These are phyloP conservation scores for Schwanniomyces etchellsii DNA, from an alignment of 1,139 yeast species.

Conservation along the genomic window DNA sequence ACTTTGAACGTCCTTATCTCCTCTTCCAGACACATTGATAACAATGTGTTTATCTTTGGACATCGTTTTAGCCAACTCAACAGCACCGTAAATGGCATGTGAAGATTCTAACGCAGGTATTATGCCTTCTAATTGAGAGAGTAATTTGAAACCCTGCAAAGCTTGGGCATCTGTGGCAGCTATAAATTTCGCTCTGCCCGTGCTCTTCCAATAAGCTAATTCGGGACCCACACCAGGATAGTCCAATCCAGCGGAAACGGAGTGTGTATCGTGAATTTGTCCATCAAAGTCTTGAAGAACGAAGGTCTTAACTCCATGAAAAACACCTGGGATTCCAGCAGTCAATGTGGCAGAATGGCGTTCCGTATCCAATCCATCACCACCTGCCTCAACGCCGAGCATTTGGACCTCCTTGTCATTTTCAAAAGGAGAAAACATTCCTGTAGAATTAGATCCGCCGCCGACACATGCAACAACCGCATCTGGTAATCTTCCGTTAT, in stretches of 20 bases:
- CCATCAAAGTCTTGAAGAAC: constrained; percentile 90
- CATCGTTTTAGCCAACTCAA: constrained; percentile 83
- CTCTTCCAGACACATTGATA: constrained; percentile 93
- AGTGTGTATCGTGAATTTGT: constrained; percentile 95
- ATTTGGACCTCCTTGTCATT: constrained; percentile 70
- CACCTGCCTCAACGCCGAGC: constrained; percentile 98
- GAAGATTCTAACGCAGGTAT: constrained; percentile 98
- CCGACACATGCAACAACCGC: constrained; percentile 98
- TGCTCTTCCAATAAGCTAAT: constrained; percentile 89
- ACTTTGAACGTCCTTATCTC: constrained; percentile 97
- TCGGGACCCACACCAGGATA: constrained; percentile 99
- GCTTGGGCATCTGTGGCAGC: constrained; percentile 97
- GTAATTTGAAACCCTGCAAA: constrained; percentile 76
- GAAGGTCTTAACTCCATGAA: constrained; percentile 95
- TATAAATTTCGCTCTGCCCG: constrained; percentile 84
- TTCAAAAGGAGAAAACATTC: constrained; percentile 93
- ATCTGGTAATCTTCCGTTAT: constrained; percentile 81
- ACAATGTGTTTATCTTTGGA: constrained; percentile 73
- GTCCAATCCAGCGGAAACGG: constrained; percentile 97
- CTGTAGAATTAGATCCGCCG: constrained; percentile 97
- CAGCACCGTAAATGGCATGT: constrained; percentile 91
- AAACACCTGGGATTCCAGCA: constrained; percentile 92
- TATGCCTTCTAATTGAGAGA: constrained; percentile 94
- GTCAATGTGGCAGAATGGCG: constrained; percentile 91
- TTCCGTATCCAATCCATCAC: constrained; percentile 86